These are phyloP conservation scores for Aspergillus melleus DNA, from an alignment of 2,329 filamentous ascomycete species.

Conservation along the genomic window DNA sequence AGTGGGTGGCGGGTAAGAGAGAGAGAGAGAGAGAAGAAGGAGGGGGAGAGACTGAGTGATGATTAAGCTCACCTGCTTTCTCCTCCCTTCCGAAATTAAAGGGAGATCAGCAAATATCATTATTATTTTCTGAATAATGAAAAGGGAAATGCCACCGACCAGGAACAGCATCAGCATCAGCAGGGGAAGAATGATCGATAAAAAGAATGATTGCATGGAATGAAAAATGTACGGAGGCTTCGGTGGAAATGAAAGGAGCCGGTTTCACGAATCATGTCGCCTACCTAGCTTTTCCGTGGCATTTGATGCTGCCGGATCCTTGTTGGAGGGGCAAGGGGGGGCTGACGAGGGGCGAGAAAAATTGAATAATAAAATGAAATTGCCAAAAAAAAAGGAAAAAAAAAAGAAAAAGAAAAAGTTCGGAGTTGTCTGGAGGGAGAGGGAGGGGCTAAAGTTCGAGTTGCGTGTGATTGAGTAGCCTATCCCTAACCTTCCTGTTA, in stretches of 20 bases:
- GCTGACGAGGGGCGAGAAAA: slow-evolving; percentile 19
- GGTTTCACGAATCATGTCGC: slow-evolving; percentile 20
- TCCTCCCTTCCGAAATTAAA: neutral
- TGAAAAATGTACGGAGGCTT: slow-evolving; percentile 2
- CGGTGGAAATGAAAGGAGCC: slow-evolving; percentile 25
- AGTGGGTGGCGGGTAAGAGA: slow-evolving; percentile 14
- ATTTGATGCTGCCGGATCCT: slow-evolving; percentile 19
- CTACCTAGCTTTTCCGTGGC: slow-evolving; percentile 16
- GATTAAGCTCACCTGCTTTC: neutral
- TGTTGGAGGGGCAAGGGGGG: slow-evolving; percentile 25
- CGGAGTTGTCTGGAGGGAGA: neutral
- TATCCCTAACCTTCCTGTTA: slow-evolving; percentile 1
- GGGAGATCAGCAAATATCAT: neutral
- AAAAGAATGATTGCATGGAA: slow-evolving; percentile 13
- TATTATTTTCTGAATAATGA: too few species aligned
- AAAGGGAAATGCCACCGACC: neutral
- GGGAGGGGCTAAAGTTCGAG: slow-evolving; percentile 1
- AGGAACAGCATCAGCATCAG: neutral
- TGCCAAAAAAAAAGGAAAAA: neutral
- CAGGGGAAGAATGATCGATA: slow-evolving; percentile 9
- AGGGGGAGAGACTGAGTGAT: neutral
- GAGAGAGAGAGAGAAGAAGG: neutral
- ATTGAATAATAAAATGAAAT: slow-evolving; percentile 3
- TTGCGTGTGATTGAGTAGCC: slow-evolving; percentile 10
- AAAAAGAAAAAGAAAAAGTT: slow-evolving; percentile 3